Conservation (phyloP, 176 grass and related monocot genomes). For the Thalia dealbata region DNA sequence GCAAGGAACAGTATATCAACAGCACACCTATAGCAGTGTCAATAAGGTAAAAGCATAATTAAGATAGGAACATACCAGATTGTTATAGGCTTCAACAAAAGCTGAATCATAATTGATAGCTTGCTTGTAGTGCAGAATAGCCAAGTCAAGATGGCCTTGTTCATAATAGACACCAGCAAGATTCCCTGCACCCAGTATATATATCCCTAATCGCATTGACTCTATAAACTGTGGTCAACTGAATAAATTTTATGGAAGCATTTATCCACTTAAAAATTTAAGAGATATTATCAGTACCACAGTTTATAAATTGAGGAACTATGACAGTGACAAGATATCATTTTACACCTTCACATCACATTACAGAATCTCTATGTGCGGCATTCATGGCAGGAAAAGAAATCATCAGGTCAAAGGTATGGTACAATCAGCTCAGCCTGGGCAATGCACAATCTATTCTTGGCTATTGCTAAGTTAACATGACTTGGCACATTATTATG, state of each 20-base stretch:
- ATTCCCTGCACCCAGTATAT: constrained; percentile 58
- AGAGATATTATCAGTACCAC: neutral
- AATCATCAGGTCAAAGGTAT: neutral
- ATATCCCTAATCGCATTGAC: neutral
- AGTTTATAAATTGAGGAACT: neutral
- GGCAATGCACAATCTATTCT: neutral
- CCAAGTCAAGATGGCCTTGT: constrained; percentile 81
- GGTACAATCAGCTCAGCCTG: neutral
- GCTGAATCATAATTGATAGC: constrained; percentile 62
- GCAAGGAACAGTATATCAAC: constrained; percentile 15
- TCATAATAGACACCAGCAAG: constrained; percentile 81
- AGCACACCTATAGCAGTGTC: neutral
- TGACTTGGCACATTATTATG: neutral
- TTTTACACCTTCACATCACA: neutral
- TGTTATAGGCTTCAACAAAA: constrained; percentile 78
- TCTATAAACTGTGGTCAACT: neutral
- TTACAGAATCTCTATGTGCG: neutral
- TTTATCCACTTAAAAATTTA: neutral
- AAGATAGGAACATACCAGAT: constrained; percentile 40
- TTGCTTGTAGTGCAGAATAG: constrained; percentile 73
- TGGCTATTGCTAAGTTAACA: neutral
- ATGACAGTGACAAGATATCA: neutral
- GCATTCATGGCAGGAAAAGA: neutral
- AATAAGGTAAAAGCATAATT: constrained; percentile 3
- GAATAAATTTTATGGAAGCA: neutral